Evolutionary conservation across 2,329 filamentous ascomycete genomes (phyloP).

Genomic region (Epichloe aotearoae): DNA sequence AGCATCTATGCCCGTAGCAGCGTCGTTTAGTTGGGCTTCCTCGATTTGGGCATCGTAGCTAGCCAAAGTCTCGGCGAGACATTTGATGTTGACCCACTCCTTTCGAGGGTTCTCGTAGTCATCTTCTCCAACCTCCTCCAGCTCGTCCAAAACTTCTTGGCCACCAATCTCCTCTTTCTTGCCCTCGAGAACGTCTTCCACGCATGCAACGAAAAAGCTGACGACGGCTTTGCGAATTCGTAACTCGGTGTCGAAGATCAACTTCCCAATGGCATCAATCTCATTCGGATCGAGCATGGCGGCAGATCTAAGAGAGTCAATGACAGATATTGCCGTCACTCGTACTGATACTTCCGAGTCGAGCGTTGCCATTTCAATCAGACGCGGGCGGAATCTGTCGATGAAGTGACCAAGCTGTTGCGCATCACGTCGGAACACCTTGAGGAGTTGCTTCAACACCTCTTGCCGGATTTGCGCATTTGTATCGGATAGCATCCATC

Average conservation of each 20-base stretch:
- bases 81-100: conserved; percentile 88
- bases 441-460: conserved; percentile 69
- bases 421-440: conserved; percentile 67
- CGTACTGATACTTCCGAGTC: conserved; percentile 75
- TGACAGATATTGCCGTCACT: conserved; percentile 64
- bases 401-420: conserved; percentile 85
- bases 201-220: conserved; percentile 78
- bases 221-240: conserved; percentile 81
- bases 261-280: conserved; percentile 72
- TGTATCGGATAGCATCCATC: conserved; percentile 86
- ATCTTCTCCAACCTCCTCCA: conserved; percentile 59
- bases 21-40: conserved; percentile 36
- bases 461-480: conserved; percentile 65
- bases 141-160: conserved; percentile 61
- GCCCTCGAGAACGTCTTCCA: conserved; percentile 66
- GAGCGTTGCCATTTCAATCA: conserved; percentile 84
- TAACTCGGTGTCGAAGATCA: conserved; percentile 79
- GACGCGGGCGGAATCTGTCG: conserved; percentile 71
- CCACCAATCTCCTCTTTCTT: conserved; percentile 79
- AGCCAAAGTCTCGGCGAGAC: conserved; percentile 69
- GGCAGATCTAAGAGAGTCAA: conserved; percentile 69
- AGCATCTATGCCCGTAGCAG: conserved; percentile 32
- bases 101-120: conserved; percentile 63
- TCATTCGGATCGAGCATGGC: conserved; percentile 85
- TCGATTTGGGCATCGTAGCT: conserved; percentile 64